These are phyloP conservation scores for Phytopythium kandeliae DNA, from an alignment of 352 stramenopile genomes.

Conservation along the genomic window DNA sequence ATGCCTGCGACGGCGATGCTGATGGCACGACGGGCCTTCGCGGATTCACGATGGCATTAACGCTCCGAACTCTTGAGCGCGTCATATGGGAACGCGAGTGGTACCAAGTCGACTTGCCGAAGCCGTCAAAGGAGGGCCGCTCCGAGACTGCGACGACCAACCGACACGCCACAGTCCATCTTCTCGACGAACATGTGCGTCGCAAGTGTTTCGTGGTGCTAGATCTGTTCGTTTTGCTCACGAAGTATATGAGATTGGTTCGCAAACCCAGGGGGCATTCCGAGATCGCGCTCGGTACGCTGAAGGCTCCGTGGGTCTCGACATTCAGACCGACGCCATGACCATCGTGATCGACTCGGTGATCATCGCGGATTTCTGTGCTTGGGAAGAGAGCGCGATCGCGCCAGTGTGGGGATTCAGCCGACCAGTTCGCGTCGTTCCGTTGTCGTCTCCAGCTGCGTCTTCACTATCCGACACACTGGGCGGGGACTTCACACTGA, in stretches of 20 bases:
- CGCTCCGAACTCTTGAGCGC: slow-evolving; percentile 31
- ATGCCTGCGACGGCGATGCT: slow-evolving; percentile 14
- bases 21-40: slow-evolving; percentile 34
- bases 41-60: slow-evolving; percentile 40
- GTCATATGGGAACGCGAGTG: slow-evolving; percentile 51
- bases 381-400: slow-evolving; percentile 45
- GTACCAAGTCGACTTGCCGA: slow-evolving; percentile 33
- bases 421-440: slow-evolving; percentile 16
- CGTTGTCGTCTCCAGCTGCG: neutral
- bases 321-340: slow-evolving; percentile 38
- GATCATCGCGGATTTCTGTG: slow-evolving; percentile 45
- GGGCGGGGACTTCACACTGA: slow-evolving; percentile 6
- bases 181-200: slow-evolving; percentile 33
- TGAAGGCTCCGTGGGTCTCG: slow-evolving; percentile 12
- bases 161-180: slow-evolving; percentile 6
- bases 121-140: neutral
- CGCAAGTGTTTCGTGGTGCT: slow-evolving; percentile 3
- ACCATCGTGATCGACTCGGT: slow-evolving; percentile 26
- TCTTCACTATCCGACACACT: slow-evolving; percentile 8
- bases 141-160: neutral
- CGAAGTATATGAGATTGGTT: too few species aligned
- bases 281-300: slow-evolving; percentile 35
- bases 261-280: slow-evolving; percentile 23
- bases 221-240: neutral
- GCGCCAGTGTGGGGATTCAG: slow-evolving; percentile 44